Base-by-base conservation (phyloP, 495 filamentous ascomycete genomes). In the Aspergillus indologenus region DNA sequence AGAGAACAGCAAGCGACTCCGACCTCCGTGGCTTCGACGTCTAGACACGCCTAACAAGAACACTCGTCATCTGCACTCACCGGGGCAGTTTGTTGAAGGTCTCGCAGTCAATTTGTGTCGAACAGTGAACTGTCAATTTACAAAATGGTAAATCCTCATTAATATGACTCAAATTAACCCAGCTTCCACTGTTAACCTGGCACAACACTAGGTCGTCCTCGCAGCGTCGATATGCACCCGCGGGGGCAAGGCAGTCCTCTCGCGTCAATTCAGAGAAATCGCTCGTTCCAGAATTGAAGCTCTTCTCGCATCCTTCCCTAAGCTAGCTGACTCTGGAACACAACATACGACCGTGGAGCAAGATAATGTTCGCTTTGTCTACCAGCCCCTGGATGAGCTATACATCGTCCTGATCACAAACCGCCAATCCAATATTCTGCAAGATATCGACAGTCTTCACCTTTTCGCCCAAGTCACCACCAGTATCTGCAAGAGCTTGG, bases 391-490 rank as follows among this genome's bases (percentile, higher is more conserved):
- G 54, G 95, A 98, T 75, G 95, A 98, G 79, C 85, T 98, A 59
- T 98, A 98, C 82, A 96, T 98, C 84, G 92, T 98, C 54, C 87
- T 98, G 61, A 98, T 98, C 74, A 98, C 95, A 77, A 98, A 98
- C 80, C 90, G 91, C 58, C 93, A 98, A 82, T 96, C 91, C 65
- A 98, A 98, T 78, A 98, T 98, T 64, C 83, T 98, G 29, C 94
- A 98, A 78, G 94, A 98, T 69, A 98, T 98, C 67, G 92, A 98
- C 75, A 96, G 93, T 46, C 85, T 98, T 47, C 94, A 98, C 69
- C 82, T 98, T 6, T 98, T 98, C 66, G 93, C 92, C 53, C 94
- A 98, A 80, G 92, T 98, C 2, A 94, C 96, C 22, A 89, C 88
- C 45, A 96, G 89, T 71, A 94, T 95, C 51, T 98, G 94, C 83